These are phyloP conservation scores for Dactylellina sp. DNA, from an alignment of 2,329 filamentous ascomycete species.

Conservation along the genomic window DNA sequence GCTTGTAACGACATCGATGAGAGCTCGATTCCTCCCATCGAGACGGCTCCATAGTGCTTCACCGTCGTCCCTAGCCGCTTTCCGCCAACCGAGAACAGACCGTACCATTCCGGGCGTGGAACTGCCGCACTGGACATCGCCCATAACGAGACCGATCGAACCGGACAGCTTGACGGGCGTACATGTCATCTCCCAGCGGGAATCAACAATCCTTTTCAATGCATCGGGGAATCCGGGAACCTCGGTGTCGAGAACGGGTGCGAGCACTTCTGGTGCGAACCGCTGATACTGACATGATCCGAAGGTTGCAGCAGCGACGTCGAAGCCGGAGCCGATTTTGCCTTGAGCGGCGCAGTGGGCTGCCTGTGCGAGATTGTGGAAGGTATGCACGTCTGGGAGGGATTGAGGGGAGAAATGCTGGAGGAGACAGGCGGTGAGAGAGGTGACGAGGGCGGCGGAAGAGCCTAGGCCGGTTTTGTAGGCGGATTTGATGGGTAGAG, in stretches of 20 bases:
- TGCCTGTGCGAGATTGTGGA: slow-evolving; percentile 94
- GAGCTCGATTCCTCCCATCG: slow-evolving; percentile 77
- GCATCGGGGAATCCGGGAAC: slow-evolving; percentile 66
- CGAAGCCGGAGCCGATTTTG: slow-evolving; percentile 95
- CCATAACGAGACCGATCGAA: slow-evolving; percentile 86
- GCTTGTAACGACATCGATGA: slow-evolving; percentile 64
- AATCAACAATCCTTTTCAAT: slow-evolving; percentile 75
- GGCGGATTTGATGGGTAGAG: slow-evolving; percentile 78
- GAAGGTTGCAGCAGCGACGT: slow-evolving; percentile 91
- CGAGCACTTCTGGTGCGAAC: slow-evolving; percentile 85
- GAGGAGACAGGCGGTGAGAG: slow-evolving; percentile 81
- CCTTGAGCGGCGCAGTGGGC: slow-evolving; percentile 96
- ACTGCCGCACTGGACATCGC: slow-evolving; percentile 93
- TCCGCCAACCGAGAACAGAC: slow-evolving; percentile 84
- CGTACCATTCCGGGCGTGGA: slow-evolving; percentile 97
- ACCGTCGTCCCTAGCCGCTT: slow-evolving; percentile 73
- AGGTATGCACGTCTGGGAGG: slow-evolving; percentile 58
- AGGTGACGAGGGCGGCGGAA: slow-evolving; percentile 91
- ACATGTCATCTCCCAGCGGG: slow-evolving; percentile 83
- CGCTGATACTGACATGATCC: slow-evolving; percentile 90
- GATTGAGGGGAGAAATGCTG: slow-evolving; percentile 74
- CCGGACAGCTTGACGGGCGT: slow-evolving; percentile 76
- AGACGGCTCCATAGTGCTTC: slow-evolving; percentile 78
- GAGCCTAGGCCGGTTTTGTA: slow-evolving; percentile 97
- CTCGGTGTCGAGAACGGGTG: slow-evolving; percentile 70